Percentiles rank a stretch among this genome's conserved stretches.
These are phyloP conservation scores for Paspalum vaginatum DNA, from an alignment of 176 grass and related monocot genomes.

Conservation along the genomic window DNA sequence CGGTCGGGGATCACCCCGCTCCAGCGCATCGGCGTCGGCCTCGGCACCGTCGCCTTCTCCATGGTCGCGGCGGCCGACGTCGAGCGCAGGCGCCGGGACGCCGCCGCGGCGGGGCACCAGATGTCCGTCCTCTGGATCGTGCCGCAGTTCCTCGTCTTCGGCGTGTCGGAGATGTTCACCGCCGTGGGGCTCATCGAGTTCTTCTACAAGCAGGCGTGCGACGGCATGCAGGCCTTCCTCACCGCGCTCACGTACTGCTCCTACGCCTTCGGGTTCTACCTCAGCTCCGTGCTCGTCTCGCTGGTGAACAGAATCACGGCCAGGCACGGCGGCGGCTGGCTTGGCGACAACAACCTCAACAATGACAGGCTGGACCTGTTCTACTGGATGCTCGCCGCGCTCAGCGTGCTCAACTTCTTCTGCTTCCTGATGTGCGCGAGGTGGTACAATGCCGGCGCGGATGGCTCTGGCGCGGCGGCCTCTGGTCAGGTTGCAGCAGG, in stretches of 20 bases:
- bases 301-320: constrained; percentile 86
- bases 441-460: constrained; percentile 56
- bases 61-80: constrained; percentile 79
- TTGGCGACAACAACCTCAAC: constrained; percentile 77
- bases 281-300: constrained; percentile 88
- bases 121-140: constrained; percentile 86
- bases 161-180: constrained; percentile 97
- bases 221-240: constrained; percentile 89
- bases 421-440: constrained; percentile 78
- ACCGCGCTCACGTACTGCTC: constrained; percentile 98
- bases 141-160: constrained; percentile 93
- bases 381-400: constrained; percentile 82
- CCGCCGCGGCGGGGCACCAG: neutral
- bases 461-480: constrained; percentile 22
- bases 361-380: constrained; percentile 90
- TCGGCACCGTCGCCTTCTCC: constrained; percentile 72
- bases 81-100: constrained; percentile 67
- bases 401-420: constrained; percentile 88
- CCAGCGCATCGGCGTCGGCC: constrained; percentile 83
- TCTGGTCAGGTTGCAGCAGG: constrained; percentile 52
- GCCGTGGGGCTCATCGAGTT: constrained; percentile 97
- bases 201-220: constrained; percentile 94
- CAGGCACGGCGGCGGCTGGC: constrained; percentile 53
- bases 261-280: constrained; percentile 96
- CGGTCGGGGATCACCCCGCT: constrained; percentile 78